These are phyloP conservation scores for Arthromyces matolae DNA, from an alignment of 768 basidiomycete species.

Conservation along the genomic window DNA sequence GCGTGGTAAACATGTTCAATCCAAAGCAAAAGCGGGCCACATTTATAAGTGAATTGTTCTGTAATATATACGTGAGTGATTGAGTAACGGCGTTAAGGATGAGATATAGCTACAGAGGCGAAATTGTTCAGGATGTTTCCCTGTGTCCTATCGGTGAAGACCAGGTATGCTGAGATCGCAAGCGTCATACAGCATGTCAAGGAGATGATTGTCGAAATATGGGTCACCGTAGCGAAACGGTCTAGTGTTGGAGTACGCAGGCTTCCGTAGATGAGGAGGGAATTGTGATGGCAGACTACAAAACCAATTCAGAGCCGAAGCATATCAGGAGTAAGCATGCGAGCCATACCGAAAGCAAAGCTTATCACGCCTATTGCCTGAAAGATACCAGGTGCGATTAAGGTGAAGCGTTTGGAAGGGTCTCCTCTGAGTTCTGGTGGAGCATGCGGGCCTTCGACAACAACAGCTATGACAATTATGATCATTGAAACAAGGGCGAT, in stretches of 20 bases:
- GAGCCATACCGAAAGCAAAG: constrained; percentile 80
- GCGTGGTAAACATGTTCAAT: constrained; percentile 96
- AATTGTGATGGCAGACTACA: constrained; percentile 94
- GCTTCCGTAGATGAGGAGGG: constrained; percentile 92
- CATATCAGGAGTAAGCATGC: constrained; percentile 2
- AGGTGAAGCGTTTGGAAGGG: constrained; percentile 65
- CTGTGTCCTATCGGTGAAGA: constrained; percentile 87
- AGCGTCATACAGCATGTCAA: constrained; percentile 82
- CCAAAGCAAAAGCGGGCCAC: constrained; percentile 93
- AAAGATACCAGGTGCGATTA: constrained; percentile 80
- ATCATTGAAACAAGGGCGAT: constrained; percentile 92
- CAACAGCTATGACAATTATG: constrained; percentile 84
- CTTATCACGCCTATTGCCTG: constrained; percentile 97
- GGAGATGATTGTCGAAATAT: constrained; percentile 83
- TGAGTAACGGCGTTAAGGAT: background rate
- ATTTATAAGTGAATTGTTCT: constrained; percentile 89
- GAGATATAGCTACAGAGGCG: constrained; percentile 50
- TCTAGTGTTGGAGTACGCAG: constrained; percentile 91
- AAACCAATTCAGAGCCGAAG: constrained; percentile 3
- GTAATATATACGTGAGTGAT: constrained; percentile 3
- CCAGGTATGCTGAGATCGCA: constrained; percentile 80
- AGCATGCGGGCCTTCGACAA: constrained; percentile 78
- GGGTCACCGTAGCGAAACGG: constrained; percentile 88
- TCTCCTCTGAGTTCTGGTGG: constrained; percentile 74
- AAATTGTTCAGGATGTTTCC: constrained; percentile 99